Conservation (phyloP, 1,139 yeast genomes). For the Protomyces inundatus region DNA sequence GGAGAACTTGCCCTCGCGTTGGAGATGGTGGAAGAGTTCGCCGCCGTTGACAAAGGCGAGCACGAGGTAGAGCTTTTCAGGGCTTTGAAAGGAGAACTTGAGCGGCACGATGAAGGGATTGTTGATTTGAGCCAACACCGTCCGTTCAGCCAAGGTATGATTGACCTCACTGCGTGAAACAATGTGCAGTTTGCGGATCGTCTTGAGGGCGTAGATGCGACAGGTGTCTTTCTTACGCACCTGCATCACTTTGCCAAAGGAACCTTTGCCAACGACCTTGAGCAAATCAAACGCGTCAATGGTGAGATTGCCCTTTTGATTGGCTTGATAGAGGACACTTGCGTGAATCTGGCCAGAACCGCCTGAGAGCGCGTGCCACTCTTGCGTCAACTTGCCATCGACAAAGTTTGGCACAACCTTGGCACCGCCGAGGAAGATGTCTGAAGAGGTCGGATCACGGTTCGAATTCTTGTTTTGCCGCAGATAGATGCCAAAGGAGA, state of each 20-base stretch:
- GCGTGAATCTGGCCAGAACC: conserved; percentile 48
- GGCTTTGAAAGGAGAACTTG: conserved; percentile 92
- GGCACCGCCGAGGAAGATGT: conserved; percentile 42
- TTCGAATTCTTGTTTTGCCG: conserved; percentile 14
- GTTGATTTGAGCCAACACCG: conserved; percentile 84
- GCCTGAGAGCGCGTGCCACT: conserved; percentile 39
- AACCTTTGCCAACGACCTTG: conserved; percentile 95
- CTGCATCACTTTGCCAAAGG: conserved; percentile 98
- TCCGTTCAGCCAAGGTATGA: conserved; percentile 92
- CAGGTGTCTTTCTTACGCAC: conserved; percentile 91
- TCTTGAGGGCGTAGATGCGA: conserved; percentile 88
- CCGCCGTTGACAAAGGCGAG: conserved; percentile 95
- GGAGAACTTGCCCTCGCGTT: conserved; percentile 82
- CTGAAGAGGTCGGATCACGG: conserved; percentile 31
- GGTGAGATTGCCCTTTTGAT: conserved; percentile 61
- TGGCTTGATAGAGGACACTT: conserved; percentile 73
- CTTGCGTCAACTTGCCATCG: conserved; percentile 33
- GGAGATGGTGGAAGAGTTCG: conserved; percentile 90
- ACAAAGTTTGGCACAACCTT: conserved; percentile 35
- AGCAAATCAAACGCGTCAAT: conserved; percentile 89
- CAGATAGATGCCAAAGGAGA: conserved; percentile 26
- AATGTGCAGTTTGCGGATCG: conserved; percentile 87
- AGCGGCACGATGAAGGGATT: conserved; percentile 98
- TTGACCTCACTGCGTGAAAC: conserved; percentile 92
- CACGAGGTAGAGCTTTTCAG: conserved; percentile 84